Base-by-base conservation (phyloP, 2,329 filamentous ascomycete genomes). In the Cladosporium sp. region DNA sequence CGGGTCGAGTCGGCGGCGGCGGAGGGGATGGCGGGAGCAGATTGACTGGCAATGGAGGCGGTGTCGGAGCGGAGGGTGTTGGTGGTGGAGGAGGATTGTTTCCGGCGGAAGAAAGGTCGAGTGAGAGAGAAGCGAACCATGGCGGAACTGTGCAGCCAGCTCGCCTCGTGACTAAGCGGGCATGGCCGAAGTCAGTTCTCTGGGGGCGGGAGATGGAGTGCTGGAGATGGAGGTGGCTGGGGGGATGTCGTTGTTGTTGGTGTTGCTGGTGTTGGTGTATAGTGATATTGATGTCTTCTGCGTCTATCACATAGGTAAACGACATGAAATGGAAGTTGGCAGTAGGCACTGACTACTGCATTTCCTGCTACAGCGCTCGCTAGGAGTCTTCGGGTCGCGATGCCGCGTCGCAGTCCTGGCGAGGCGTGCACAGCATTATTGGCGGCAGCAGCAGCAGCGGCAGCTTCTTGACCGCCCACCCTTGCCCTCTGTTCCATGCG, bases 101-200 rank as follows among this genome's bases (percentile, higher is more conserved):
- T 51, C 29, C 57, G 50, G 39, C 59, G 59, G 41, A 61, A 50
- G 50, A 60, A 55, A 34, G 57, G 58, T 13, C 57, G 51, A 19
- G 37, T 30, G 19, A 50, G 38, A n/a, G 53, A 55, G 51, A 60
- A 60, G 37, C 55, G 51, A 40, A 56, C 51, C 58, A 60, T 60
- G n/a, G n/a, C n/a, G n/a, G n/a, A n/a, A n/a, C n/a, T n/a, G n/a
- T n/a, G n/a, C n/a, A n/a, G n/a, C n/a, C n/a, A n/a, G n/a, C n/a
- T n/a, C 24, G 44, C 36, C 32, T 34, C 44, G 44, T 47, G 44
- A 47, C 44, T 22, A 47, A 30, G 12, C 44, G 44, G 44, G 34
- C 44, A 47, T 47, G 32, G 9, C 44, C 44, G 44, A n/a, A 32
- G 30, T 32, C 11, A 20, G 38, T 19, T 40, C 4, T 40, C 11